Evolutionary conservation across 352 stramenopile species (phyloP), one percentile per base, ranked within the genome.

Genomic region (Halophytophthora batemanensis): DNA sequence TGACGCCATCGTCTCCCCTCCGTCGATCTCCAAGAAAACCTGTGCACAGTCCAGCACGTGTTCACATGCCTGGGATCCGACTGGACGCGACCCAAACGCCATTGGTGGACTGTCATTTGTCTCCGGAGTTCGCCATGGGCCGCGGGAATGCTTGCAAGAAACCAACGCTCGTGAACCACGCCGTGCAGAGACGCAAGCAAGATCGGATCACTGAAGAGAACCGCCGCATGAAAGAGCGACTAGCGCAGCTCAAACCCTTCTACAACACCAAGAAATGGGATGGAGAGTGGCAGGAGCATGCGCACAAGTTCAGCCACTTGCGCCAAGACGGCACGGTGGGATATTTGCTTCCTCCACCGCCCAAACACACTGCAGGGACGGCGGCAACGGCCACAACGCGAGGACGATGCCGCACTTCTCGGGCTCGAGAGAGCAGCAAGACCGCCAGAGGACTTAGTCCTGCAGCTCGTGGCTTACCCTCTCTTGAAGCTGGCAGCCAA

Each of bases 241-340:
- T 92, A 6, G 53, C 69, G 15, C 56, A 59, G 0, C 62, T 86
- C 25, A 92, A 90, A 45, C 74, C 78, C 0, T 79, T 62, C 15
- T 92, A 92, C 59, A 80, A 84, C 46, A 74, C 77, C 3, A 77
- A 74, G 51, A 79, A 86, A 52, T 92, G 81, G 78, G 81, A 90
- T 45, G 49, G 59, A 4, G 78, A 92, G 36, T 92, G 79, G 77
- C 74, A 86, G 41, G 50, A 83, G n/a, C 56, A 66, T 15, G 47
- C 51, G 2, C 50, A 73, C 19, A 86, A 76, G 51, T 88, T 88
- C 34, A 59, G 66, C 14, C 81, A 90, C 31, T 36, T 92, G 19
- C 78, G 64, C 6, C 72, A 88, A 48, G 71, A 92, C 23, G 69
- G 72, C 2, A 92, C 81, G 2, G 67, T 88, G 2, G 81, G 81